These are phyloP conservation scores for Psilocybe mexicana DNA, from an alignment of 1,284 basidiomycete species.

Conservation along the genomic window DNA sequence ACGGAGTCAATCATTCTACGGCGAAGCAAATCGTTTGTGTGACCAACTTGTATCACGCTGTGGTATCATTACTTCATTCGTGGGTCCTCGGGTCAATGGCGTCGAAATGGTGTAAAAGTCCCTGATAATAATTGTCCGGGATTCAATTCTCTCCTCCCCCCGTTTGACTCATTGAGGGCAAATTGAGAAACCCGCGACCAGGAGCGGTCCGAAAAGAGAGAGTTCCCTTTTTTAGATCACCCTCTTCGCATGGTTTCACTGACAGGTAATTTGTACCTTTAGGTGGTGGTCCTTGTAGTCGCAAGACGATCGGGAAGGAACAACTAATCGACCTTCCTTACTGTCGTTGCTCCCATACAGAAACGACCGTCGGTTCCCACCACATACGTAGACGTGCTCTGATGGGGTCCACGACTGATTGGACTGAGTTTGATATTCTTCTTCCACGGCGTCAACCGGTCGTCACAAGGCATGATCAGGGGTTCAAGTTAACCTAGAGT, in stretches of 20 bases:
- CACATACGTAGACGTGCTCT: conserved; percentile 22
- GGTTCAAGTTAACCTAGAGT: conserved; percentile 24
- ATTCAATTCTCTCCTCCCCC: conserved; percentile 5
- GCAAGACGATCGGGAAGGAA: conserved; percentile 17
- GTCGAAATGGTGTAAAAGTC: conserved; percentile 1
- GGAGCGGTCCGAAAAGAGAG: conserved; percentile 21
- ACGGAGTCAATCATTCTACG: conserved; percentile 2
- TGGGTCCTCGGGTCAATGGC: conserved; percentile 5
- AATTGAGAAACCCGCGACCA: conserved; percentile 5
- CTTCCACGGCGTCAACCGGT: conserved; percentile 30
- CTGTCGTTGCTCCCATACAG: conserved; percentile 13
- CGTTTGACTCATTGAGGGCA: conserved; percentile 3
- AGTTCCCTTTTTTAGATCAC: conserved; percentile 19
- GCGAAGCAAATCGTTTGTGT: conserved; percentile 4
- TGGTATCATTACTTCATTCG: conserved; percentile 2
- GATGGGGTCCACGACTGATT: conserved; percentile 27
- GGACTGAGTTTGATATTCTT: conserved; percentile 24
- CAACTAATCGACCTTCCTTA: conserved; percentile 9
- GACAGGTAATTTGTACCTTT: conserved; percentile 26
- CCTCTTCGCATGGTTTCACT: conserved; percentile 14
- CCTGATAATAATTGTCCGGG: conserved; percentile 7
- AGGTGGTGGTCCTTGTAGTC: conserved; percentile 7
- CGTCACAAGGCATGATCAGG: conserved; percentile 37
- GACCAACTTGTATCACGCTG: neutral
- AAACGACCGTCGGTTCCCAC: conserved; percentile 27